phyloP scores from a whole-genome alignment of 2,329 filamentous ascomycete species.

The Decorospora gaudefroyi region DNA sequence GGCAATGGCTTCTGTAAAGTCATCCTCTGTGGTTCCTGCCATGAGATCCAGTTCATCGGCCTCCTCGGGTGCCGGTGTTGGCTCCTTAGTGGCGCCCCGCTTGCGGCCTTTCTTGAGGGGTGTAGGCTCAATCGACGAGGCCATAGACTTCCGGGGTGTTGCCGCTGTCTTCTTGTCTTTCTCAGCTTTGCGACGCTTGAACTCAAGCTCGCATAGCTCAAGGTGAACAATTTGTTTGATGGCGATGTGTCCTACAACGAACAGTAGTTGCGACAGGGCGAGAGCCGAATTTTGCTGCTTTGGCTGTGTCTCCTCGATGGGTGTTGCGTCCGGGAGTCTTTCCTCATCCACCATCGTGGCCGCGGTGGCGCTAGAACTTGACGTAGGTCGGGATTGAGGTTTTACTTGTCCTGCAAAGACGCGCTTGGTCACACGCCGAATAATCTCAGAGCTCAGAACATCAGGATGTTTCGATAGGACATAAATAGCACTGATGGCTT shows the following conservation, averaged over 20 bases:
- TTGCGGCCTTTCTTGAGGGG: constrained; percentile 49
- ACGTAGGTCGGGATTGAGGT: constrained; percentile 36
- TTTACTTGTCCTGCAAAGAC: constrained; percentile 69
- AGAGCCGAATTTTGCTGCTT: constrained; percentile 70
- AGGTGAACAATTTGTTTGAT: constrained; percentile 99
- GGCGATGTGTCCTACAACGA: constrained; percentile 93
- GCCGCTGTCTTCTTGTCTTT: constrained; percentile 69
- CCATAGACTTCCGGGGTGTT: constrained; percentile 39
- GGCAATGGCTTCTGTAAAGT: constrained; percentile 84
- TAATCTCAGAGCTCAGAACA: constrained; percentile 85
- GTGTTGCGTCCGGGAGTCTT: constrained; percentile 28
- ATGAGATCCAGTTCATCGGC: constrained; percentile 94
- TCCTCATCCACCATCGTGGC: constrained; percentile 21
- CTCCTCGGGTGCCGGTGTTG: constrained; percentile 61
- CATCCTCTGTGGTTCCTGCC: constrained; percentile 91
- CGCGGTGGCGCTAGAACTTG: constrained; percentile 42
- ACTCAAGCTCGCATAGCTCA: constrained; percentile 95
- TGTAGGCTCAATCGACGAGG: constrained; percentile 31
- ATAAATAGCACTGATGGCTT: constrained; percentile 95
- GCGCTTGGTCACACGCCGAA: constrained; percentile 80
- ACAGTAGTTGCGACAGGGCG: constrained; percentile 85
- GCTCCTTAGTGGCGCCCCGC: constrained; percentile 48
- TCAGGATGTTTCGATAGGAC: constrained; percentile 92
- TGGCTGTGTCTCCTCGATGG: constrained; percentile 31
- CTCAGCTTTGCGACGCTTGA: constrained; percentile 92